Conservation (phyloP, 768 basidiomycete genomes). For the Podaxis sp. region DNA sequence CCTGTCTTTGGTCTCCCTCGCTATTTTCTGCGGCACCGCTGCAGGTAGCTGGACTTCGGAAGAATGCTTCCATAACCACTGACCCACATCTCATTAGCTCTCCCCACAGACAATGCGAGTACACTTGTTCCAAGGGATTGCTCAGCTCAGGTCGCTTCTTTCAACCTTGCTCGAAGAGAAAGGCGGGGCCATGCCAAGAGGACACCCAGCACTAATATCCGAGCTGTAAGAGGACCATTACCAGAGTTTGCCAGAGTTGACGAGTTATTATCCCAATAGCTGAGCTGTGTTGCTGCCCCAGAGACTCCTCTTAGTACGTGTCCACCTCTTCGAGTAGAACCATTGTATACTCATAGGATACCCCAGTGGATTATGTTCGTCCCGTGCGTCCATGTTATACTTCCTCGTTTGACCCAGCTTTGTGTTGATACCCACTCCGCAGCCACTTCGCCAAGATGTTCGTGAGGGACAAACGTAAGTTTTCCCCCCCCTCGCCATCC, state of each 20-base stretch:
- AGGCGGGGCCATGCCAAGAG: constrained; percentile 5
- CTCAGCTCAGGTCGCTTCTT: constrained; percentile 4
- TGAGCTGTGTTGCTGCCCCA: constrained; percentile 9
- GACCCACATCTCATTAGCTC: not conserved
- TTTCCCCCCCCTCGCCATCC: not conserved
- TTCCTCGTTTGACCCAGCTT: not conserved
- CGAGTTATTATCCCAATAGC: not conserved
- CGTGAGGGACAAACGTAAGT: constrained; percentile 4
- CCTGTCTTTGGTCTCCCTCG: not conserved
- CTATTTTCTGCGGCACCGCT: not conserved
- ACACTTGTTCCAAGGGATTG: constrained; percentile 1
- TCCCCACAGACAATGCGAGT: not conserved
- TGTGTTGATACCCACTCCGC: not conserved
- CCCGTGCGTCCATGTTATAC: not conserved
- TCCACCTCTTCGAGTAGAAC: not conserved
- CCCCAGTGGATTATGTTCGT: not conserved
- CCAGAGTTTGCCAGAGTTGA: not conserved
- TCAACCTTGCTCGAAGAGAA: constrained; percentile 8
- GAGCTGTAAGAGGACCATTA: not conserved
- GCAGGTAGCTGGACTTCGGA: not conserved
- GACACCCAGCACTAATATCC: not conserved
- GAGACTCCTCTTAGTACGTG: constrained; percentile 5
- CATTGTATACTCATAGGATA: not conserved
- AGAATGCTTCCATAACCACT: not conserved
- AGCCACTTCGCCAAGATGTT: constrained; percentile 7